Base-by-base conservation (phyloP, 306 rosid genomes). In the Prunus salicina region DNA sequence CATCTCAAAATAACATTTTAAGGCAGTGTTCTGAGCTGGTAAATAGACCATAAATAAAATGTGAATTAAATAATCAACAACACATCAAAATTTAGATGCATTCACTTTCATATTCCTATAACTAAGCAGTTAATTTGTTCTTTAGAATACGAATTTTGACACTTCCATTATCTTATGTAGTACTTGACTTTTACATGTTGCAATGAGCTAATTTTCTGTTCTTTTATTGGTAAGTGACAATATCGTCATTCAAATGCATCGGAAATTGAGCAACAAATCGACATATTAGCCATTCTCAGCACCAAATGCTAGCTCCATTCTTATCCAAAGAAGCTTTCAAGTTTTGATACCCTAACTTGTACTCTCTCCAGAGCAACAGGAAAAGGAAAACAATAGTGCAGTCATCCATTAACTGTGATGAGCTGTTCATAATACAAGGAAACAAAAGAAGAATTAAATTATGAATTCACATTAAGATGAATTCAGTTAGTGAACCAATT, bases 231-330 rank as follows among this genome's bases (percentile, higher is more conserved):
- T 57, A 69, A 62, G 38, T 10, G 43, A 51, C 38, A 75, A 63
- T 58, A 69, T 45, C 43, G 24, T 73, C 58, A 41, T 79, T 73
- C 58, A 64, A 22, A 78, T 51, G 70, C 64, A 57, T 51, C 56
- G 41, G 67, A 72, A 67, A 68, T 22, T 66, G 70, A 57, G 50
- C 24, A 66, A 28, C 45, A 72, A 58, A 56, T 38, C 4, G 63
- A 32, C 7, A 62, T 20, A 58, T 71, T 57, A 38, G 24, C 65
- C 41, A 41, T 38, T 52, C 69, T 53, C 65, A 58, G n/a, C 46
- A 12, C 46, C 72, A 20, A 32, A 38, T 13, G 64, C 76, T 27
- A 30, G 22, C 15, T 49, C 19, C 43, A 32, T 52, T 28, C 9
- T 30, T n/a, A 55, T 49, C 16, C 49, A 28, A n/a, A 32, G 8